A percentile compares a stretch with the other conserved stretches of the same genome.
phyloP scores from a whole-genome alignment of 1,284 basidiomycete genomes.

The Ustilago hordei region DNA sequence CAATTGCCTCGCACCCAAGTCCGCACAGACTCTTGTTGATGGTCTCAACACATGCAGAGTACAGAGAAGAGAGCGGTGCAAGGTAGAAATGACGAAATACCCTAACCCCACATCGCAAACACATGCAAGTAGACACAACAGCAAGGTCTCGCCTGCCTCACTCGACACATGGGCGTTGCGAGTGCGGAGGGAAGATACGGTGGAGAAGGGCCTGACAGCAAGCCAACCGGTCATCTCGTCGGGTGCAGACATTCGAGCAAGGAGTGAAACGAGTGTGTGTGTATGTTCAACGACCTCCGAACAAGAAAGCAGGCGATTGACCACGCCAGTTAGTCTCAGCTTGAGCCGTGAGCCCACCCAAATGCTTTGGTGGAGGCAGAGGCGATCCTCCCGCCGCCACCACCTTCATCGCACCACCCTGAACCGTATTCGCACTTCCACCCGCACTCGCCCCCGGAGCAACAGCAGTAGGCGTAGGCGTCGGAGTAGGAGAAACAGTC shows the following conservation, averaged over 20 bases:
- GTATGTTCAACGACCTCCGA: slow-evolving; percentile 29
- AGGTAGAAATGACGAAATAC: slow-evolving; percentile 5
- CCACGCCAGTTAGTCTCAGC: slow-evolving; percentile 44
- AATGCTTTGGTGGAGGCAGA: slow-evolving; percentile 45
- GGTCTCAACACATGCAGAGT: no score
- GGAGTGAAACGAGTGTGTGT: no score
- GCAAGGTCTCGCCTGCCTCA: no score
- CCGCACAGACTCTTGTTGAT: no score
- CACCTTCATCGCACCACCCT: background rate
- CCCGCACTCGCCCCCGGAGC: background rate
- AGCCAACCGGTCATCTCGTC: no score
- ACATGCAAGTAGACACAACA: background rate
- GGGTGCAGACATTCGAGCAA: no score
- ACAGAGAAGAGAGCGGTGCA: background rate
- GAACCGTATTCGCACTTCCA: background rate
- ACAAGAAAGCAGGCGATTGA: slow-evolving; percentile 46
- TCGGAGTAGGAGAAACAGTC: slow-evolving; percentile 18
- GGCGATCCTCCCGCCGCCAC: slow-evolving; percentile 23
- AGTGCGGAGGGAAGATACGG: no score
- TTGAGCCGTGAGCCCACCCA: slow-evolving; percentile 23
- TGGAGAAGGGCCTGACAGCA: no score
- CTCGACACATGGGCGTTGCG: no score
- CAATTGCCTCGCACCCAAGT: no score
- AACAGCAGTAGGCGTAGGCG: slow-evolving; percentile 11
- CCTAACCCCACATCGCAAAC: background rate